Evolutionary conservation across 106 monocot genomes (phyloP), one percentile per base, ranked within the genome.

Genomic region (Phalaenopsis aphrodite): DNA sequence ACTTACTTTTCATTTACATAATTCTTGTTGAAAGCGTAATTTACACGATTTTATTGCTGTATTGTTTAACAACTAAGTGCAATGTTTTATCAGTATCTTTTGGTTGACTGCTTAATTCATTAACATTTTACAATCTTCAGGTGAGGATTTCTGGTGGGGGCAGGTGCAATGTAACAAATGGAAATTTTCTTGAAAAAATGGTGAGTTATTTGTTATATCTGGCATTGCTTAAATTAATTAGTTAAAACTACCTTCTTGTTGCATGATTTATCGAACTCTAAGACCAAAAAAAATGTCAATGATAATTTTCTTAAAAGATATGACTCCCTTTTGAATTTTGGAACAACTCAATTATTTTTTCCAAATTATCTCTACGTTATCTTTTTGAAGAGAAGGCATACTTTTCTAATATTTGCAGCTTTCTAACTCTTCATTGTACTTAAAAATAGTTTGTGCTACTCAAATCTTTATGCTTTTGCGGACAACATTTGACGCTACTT

Each of bases 91-190:
- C 10, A 41, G 39, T 24, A 78, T 78, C 16, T 58, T 41, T 66
- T n/a, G 16, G 16, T 66, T 82, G 36, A 42, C 17, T 57, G 36
- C 17, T 79, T 38, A 84, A 38, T 65, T 30, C 56, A 75, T 75
- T 80, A 15, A 7, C 41, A 42, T 82, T 80, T 43, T 80, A 4
- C n/a, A 49, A 23, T 41, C n/a, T 84, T 78, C 80, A 98, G 98
- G 98, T 99, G 47, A 99, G 94, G 84, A 89, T 99, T 79, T 99
- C 98, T 82, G 98, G 98, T 75, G 98, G 94, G 77, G 98, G 98
- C 46, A 83, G 98, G 47, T 99, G 98, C 87, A 99, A 99, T 82
- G 92, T 99, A 14, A 99, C 98, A 72, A 99, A 99, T 83, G 98
- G 98, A 74, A 88, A 89, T 85, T 89, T 81, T 80, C 56, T 87